Evolutionary conservation across 208 protist species (phyloP).

Genomic region (Lotmaria passim): DNA sequence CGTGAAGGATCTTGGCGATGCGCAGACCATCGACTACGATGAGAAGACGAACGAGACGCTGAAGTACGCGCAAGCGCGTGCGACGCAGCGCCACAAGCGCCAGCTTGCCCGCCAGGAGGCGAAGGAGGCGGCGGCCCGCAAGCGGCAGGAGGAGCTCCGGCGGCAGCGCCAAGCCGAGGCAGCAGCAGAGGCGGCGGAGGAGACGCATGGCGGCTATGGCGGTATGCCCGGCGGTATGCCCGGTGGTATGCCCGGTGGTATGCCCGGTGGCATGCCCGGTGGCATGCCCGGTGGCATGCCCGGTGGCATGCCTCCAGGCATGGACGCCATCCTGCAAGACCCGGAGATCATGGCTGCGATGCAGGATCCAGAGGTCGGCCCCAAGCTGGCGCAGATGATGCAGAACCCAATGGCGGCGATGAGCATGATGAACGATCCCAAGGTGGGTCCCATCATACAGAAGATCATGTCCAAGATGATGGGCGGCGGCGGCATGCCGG

Average conservation of each 20-base stretch:
- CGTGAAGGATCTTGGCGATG: conserved; percentile 68
- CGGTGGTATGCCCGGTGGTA: conserved; percentile 54
- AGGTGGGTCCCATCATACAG: conserved; percentile 75
- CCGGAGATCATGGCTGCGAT: conserved; percentile 68
- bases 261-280: conserved; percentile 45
- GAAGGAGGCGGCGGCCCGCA: conserved; percentile 42
- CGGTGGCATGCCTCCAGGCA: conserved; percentile 36
- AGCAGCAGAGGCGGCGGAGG: conserved; percentile 32
- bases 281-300: conserved; percentile 60
- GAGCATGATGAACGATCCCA: conserved; percentile 76
- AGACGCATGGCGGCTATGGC: conserved; percentile 22
- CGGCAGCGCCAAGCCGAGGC: conserved; percentile 52
- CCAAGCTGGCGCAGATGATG: conserved; percentile 63
- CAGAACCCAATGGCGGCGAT: conserved; percentile 74
- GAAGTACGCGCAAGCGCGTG: conserved; percentile 52
- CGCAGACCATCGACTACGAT: conserved; percentile 84
- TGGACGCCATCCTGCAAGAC: conserved; percentile 48
- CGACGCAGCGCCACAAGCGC: conserved; percentile 41
- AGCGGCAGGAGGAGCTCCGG: conserved; percentile 43
- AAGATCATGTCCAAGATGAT: conserved; percentile 82
- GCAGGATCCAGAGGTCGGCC: conserved; percentile 76
- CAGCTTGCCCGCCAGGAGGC: conserved; percentile 43
- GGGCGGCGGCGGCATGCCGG: conserved; percentile 54
- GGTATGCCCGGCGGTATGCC: conserved; percentile 43
- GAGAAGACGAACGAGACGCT: conserved; percentile 51